Percentiles rank a stretch among this genome's conserved stretches.
phyloP scores from a whole-genome alignment of 768 basidiomycete genomes.

The Boletus edulis region DNA sequence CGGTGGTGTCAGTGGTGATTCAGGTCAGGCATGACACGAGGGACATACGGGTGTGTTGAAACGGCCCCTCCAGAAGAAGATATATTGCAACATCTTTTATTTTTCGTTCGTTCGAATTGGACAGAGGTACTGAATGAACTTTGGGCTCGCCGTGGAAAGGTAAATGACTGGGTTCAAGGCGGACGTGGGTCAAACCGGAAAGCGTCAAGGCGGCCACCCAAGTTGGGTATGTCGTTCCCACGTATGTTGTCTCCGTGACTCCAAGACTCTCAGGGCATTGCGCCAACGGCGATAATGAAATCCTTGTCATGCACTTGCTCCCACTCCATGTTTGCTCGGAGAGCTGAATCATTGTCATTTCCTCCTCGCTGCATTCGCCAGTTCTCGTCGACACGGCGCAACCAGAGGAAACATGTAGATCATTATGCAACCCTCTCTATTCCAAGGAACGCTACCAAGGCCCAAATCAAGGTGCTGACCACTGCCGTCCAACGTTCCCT shows the following conservation, averaged over 20 bases:
- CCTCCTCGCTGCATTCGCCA: background rate
- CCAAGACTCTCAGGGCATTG: too few species aligned
- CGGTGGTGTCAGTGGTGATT: background rate
- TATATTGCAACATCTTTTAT: slow-evolving; percentile 21
- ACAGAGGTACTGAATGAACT: background rate
- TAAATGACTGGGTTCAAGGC: background rate
- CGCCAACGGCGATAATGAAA: background rate
- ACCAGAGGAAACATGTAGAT: slow-evolving; percentile 15
- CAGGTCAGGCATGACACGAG: background rate
- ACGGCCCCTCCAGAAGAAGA: slow-evolving; percentile 27
- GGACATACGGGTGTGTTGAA: slow-evolving; percentile 29
- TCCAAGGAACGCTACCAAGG: slow-evolving; percentile 29
- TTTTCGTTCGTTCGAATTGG: slow-evolving; percentile 1
- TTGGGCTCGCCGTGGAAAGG: background rate
- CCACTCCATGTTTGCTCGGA: background rate
- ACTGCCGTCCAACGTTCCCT: background rate
- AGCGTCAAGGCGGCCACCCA: background rate
- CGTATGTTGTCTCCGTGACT: slow-evolving; percentile 13
- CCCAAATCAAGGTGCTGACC: slow-evolving; percentile 31
- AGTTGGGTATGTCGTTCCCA: slow-evolving; percentile 21
- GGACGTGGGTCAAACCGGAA: slow-evolving; percentile 22
- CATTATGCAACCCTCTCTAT: slow-evolving; percentile 30
- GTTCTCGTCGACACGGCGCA: slow-evolving; percentile 21
- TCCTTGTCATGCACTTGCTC: background rate
- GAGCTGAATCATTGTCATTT: background rate